Evolutionary conservation across 1,139 yeast species (phyloP).

Genomic region (Magnusiomyces suaveolens): DNA sequence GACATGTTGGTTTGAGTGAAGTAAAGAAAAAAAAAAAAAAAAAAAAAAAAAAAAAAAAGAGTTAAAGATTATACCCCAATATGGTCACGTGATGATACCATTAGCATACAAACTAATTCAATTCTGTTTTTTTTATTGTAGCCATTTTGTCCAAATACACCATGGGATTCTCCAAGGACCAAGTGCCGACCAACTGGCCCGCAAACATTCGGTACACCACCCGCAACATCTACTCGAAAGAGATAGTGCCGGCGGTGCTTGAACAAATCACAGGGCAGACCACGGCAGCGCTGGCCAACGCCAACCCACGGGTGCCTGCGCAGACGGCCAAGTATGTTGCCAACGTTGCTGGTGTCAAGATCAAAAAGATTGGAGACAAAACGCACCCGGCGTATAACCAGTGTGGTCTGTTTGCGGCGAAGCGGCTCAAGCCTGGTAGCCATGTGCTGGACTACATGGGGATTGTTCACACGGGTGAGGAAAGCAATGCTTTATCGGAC

Average conservation of each 20-base stretch:
- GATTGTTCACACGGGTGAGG: constrained; percentile 21
- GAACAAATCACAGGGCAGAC: not conserved
- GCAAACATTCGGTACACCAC: constrained; percentile 6
- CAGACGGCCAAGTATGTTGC: constrained; percentile 4
- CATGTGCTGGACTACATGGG: constrained; percentile 26
- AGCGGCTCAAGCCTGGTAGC: constrained; percentile 19
- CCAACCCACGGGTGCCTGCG: constrained; percentile 8
- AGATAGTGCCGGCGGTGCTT: constrained; percentile 2
- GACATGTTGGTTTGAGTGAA: not conserved
- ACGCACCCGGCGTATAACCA: constrained; percentile 27
- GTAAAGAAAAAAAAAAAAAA: not conserved
- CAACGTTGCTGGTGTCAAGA: constrained; percentile 17
- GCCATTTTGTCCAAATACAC: not conserved
- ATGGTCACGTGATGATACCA: not conserved
- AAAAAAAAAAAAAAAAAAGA: not conserved
- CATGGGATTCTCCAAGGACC: not conserved
- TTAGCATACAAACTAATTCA: not conserved
- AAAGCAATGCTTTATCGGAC: constrained; percentile 22
- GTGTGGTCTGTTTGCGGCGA: constrained; percentile 23
- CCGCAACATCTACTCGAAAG: constrained; percentile 6
- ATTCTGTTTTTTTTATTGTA: too few species aligned
- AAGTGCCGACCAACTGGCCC: constrained; percentile 13
- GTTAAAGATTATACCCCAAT: not conserved
- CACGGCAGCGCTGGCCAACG: not conserved
- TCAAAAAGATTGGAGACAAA: constrained; percentile 19